Percentiles rank a stretch among this genome's conserved stretches.
Conservation (phyloP, 257 asterid species). For the Voacanga thouarsii region DNA sequence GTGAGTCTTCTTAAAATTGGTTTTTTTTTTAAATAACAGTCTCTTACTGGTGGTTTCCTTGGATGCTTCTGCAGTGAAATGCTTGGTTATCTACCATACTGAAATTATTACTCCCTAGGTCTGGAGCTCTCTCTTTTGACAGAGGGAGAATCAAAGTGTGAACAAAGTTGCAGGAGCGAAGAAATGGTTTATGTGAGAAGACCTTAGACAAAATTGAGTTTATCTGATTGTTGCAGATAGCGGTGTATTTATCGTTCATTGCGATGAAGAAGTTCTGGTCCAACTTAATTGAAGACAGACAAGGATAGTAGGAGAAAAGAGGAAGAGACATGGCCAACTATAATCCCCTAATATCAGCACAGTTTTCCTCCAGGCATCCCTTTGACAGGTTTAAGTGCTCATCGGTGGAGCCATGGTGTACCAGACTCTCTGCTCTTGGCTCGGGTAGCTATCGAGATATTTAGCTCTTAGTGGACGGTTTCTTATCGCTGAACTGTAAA, state of each 20-base stretch:
- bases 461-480: constrained; percentile 36
- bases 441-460: constrained; percentile 39
- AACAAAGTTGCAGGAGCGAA: constrained; percentile 37
- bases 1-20: constrained; percentile 5
- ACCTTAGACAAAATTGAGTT: constrained; percentile 37
- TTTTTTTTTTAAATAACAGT: background rate
- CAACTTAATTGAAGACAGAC: constrained; percentile 34
- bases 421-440: constrained; percentile 41
- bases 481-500: constrained; percentile 56
- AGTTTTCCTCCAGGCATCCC: constrained; percentile 36
- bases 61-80: constrained; percentile 31
- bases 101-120: constrained; percentile 38
- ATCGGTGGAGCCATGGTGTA: constrained; percentile 32
- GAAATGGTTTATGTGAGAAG: constrained; percentile 32
- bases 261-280: constrained; percentile 45
- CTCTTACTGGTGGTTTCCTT: constrained; percentile 15
- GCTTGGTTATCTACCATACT: constrained; percentile 40
- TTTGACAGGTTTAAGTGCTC: constrained; percentile 33
- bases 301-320: constrained; percentile 38
- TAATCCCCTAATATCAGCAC: constrained; percentile 35
- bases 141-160: constrained; percentile 35
- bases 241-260: constrained; percentile 47
- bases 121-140: constrained; percentile 38
- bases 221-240: constrained; percentile 34
- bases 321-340: constrained; percentile 34